Base-by-base conservation (phyloP, 2,329 filamentous ascomycete species). In the Iodosphaeria phyllophila region DNA sequence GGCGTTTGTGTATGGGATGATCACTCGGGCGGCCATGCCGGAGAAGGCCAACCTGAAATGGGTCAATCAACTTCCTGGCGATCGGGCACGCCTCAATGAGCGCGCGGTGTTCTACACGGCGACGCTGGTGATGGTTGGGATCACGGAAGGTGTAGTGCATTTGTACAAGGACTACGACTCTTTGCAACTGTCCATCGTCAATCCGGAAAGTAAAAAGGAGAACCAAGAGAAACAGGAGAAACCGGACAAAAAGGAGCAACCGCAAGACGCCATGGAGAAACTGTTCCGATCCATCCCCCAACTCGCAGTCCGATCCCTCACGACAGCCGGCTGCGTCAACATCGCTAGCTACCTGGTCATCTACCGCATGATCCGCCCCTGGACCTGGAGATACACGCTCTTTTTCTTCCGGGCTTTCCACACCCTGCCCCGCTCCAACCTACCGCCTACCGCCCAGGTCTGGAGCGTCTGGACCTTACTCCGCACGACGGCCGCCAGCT, bases 71-170 rank as follows among this genome's bases (percentile, higher is more conserved):
- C 69, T 66, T 47, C 71, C 57, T 32, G 72, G 63, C 35, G 79
- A 89, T 44, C 65, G 83, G 18, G 63, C 75, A 12, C 63, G 70
- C 26, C 52, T 93, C 30, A 95, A 95, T 44, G 86, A 95, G 55
- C 68, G 77, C 34, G 74, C 82, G 1, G 63, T 95, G 14, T 89
- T 83, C 43, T 56, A 92, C 25, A 71, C 78, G 17, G 66, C 64
- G 30, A 71, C 77, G 39, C 66, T 89, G 35, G 42, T 73, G 3
- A 47, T 72, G 1, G 59, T 89, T 21, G 79, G 77, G 4, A 30
- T 77, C 7, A 50, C 62, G n/a, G 78, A 92, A 46, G 68, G 75
- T 2, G 40, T 62, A 8, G 41, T 64, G 16, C 84, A 93, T 43
- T 55, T 92, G 10, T 69, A 64, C 42, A 56, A 54, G 25, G 83